Evolutionary conservation across 805 yeast species (phyloP), one percentile per base, ranked within the genome.

Genomic region (Saturnispora gosingensis): DNA sequence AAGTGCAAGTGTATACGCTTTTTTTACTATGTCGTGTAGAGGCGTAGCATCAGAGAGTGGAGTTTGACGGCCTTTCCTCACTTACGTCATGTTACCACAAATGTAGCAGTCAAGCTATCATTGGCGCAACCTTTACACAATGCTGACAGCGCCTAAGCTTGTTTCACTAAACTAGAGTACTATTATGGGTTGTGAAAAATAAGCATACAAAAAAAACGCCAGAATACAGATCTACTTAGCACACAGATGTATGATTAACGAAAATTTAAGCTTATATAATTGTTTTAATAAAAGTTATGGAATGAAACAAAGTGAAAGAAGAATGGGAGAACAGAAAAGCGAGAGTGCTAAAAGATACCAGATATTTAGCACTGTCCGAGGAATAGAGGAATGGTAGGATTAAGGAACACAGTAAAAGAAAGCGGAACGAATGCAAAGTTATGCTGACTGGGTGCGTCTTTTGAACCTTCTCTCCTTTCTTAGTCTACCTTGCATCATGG

Each of bases 401-500:
- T 30, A 18, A 38, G 3, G 42, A 38, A 38, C 20, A 18, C 22
- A 16, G 42, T 9, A 38, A 16, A 38, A 5, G 22, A 7, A 18
- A 38, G 22, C 5, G 1, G 13, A 7, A 18, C 10, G 15, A 18
- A 18, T 18, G 42, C 11, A 18, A 18, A 20, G 4, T 38, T 18
- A 16, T 18, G 22, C 22, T 38, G 42, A 38, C 24, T 38, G 42
- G n/a, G 20, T 38, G 9, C 42, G 42, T 38, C 42, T 40, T 40
- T 40, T 40, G 25, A 75, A 73, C 56, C 88, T 70, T 64, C 89
- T 71, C 50, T 82, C 85, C 52, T 83, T 74, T 61, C 95, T 75
- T 49, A 85, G 67, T 57, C 89, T 72, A 11, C 87, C 83, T 64
- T 85, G 95, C 90, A 83, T 85, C 71, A 80, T 69, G 51, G 82